Evolutionary conservation across 176 grass and related monocot genomes (phyloP), one percentile per base, ranked within the genome.

Genomic region (Echinochloa phyllopogon): DNA sequence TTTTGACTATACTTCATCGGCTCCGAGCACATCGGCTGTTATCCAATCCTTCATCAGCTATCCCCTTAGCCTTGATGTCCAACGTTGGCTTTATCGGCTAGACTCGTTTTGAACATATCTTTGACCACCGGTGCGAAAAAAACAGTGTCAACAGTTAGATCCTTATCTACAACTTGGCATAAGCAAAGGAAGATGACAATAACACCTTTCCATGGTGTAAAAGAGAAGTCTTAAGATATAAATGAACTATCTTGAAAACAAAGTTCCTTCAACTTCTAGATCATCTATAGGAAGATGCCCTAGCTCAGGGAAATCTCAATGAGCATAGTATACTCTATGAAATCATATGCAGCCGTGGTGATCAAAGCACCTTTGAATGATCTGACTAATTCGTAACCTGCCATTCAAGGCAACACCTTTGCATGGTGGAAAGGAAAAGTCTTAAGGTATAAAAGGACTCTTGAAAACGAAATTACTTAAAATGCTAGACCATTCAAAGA

Each of bases 231-330:
- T 33, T 33, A 33, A 33, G 4, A 33, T 58, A 18, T 10, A 48
- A 69, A 58, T 25, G 39, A 77, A 57, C 58, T 61, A 27, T 68
- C 38, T 48, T 47, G 59, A 42, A 42, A 65, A 51, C 7, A 3
- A 71, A 70, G 27, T 86, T 69, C 52, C 21, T 63, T 63, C 29
- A 64, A 64, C 66, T 65, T 29, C 56, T 80, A 72, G 55, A 64
- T 47, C 42, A 52, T 64, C 52, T 10, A 42, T 10, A 67, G 9
- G 17, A n/a, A 23, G 25, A 41, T 50, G 21, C 20, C 53, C 12
- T 71, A 50, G 83, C n/a, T 65, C 43, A 50, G 41, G 53, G 29
- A 49, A 37, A 79, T 79, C 65, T 62, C 53, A 64, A 42, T 42
- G 57, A 73, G 66, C 66, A 69, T 43, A 86, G 20, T 79, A 29